Evolutionary conservation across 257 asterid genomes (phyloP), one percentile per base, ranked within the genome.

Genomic region (Echites panduratus): DNA sequence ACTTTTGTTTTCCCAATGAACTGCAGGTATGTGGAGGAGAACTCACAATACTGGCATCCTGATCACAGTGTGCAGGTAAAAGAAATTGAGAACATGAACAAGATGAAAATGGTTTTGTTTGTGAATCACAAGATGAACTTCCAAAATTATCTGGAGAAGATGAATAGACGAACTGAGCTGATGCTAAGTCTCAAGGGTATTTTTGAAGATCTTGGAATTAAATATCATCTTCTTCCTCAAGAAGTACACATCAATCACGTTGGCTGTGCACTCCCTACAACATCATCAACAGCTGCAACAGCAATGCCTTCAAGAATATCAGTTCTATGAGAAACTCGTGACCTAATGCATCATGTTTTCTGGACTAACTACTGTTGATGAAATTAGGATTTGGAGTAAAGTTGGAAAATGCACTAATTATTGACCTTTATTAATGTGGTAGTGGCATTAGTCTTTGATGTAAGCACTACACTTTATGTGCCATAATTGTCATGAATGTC

Each of bases 31-130:
- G 77, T 90, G 85, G 92, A 87, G 82, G 83, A 90, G 76, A 88
- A 81, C 79, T 84, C 93, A 44, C 84, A 88, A 20, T 76, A 84
- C 8, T 88, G 96, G 96, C 87, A 76, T 58, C 89, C 95, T 0
- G 70, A 27, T 17, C 89, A 88, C 83, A 85, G 89, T 14, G 76
- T 90, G 75, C 91, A 68, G 68, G 71, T 90, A 45, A 87, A 67
- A 62, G 95, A 90, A n/a, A 90, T 90, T 0, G 89, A 87, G 50
- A 90, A 88, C 26, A 87, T 90, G 78, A 79, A 90, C 93, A 88
- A 84, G 85, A 74, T 90, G 84, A 71, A 77, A 16, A 79, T 90
- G 87, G 87, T 62, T 32, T 66, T 52, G 29, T 35, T 27, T 11
- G 54, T 88, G 64, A 85, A 97, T 50, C 77, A 63, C 27, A 26